Percentiles rank a stretch among this genome's conserved stretches.
These are phyloP conservation scores for Lathyrus sativus DNA, from an alignment of 306 rosid genomes.

Conservation along the genomic window DNA sequence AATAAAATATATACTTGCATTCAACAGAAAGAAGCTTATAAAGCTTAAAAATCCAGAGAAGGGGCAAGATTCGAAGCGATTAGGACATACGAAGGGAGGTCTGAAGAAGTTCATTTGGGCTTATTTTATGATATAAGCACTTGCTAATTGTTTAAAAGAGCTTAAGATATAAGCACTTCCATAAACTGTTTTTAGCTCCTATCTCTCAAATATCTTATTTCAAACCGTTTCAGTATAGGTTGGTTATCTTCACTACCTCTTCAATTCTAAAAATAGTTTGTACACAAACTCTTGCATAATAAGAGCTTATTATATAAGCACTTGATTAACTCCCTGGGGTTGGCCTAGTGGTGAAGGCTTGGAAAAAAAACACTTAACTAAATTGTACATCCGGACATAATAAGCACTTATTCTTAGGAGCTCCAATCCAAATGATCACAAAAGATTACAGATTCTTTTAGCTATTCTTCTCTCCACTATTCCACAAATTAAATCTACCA, in stretches of 20 bases:
- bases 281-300: not conserved
- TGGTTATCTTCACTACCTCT: not conserved
- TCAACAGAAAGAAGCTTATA: slow-evolving; percentile 10
- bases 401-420: not conserved
- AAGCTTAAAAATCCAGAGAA: not conserved
- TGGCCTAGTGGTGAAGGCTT: too few relatives aligned
- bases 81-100: not conserved
- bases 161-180: not conserved
- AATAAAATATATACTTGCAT: not conserved
- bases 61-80: not conserved
- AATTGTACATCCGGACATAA: not conserved
- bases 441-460: slow-evolving; percentile 1
- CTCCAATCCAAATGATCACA: slow-evolving; percentile 17
- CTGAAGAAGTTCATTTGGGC: not conserved
- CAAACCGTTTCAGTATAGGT: not conserved
- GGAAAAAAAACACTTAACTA: not conserved
- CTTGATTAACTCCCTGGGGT: too few relatives aligned
- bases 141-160: not conserved
- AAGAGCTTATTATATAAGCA: not conserved
- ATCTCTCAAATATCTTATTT: not conserved
- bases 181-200: not conserved
- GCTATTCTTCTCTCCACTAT: slow-evolving; percentile 6
- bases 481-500: slow-evolving; percentile 22
- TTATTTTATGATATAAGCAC: slow-evolving; percentile 5
- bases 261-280: not conserved